Evolutionary conservation across 2,329 filamentous ascomycete species (phyloP), one percentile per base, ranked within the genome.

Genomic region (Ceratocystis smalleyi): DNA sequence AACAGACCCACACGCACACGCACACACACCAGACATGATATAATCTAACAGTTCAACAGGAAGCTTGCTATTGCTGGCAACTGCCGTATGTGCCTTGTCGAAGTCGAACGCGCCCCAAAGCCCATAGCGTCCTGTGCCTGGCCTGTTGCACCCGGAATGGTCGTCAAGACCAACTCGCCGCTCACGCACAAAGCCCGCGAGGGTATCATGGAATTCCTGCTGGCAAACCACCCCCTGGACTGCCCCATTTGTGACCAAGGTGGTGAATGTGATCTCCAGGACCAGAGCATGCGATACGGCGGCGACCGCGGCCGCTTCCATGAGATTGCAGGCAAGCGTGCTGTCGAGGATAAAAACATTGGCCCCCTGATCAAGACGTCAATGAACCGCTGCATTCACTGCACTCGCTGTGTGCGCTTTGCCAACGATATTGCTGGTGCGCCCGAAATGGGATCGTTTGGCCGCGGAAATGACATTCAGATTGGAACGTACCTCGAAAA

Each of bases 311-410:
- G 94, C 68, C 88, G 94, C 71, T 99, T 99, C 79, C 94, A 99
- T 78, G 94, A 99, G 77, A 77, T 95, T 72, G 86, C 83, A 64
- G 94, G 94, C 77, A 99, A 99, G 83, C 89, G 94, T 79, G 94
- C 91, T 30, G 91, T 96, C 47, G 94, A 99, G 79, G 94, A 99
- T 77, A 99, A 99, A 83, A 97, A 99, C 76, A 96, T 99, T 72
- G 94, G 94, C 43, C 94, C 94, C 63, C 77, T 99, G 70, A 89
- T 99, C 78, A 99, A 99, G 84, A 99, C 94, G 2, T 99, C 94
- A 61, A 99, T 99, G 94, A 99, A 99, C 82, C 84, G 94, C 74
- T 99, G 94, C 77, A 99, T 99, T 72, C 94, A 99, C 80, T 99
- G 94, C 81, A 99, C 94, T 68, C 86, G 94, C 72, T 99, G 94